Conservation (phyloP, 345 rosid genomes). For the Aquilaria yunnanensis region DNA sequence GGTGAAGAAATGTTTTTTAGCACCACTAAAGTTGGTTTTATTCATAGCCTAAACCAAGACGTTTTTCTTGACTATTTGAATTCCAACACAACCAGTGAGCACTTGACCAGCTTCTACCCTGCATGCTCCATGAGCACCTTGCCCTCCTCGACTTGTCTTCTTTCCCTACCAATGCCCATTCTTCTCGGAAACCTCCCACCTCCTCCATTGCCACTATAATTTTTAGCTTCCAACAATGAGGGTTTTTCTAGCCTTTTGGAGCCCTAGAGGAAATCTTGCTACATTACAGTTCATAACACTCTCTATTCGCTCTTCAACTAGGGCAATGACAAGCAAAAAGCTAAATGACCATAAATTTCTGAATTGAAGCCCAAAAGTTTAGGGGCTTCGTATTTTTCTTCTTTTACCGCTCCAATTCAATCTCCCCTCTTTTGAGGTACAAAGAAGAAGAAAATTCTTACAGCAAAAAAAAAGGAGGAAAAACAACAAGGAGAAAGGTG, state of each 20-base stretch:
- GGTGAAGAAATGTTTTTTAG: no score
- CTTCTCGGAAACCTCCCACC: constrained; percentile 61
- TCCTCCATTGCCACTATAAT: constrained; percentile 42
- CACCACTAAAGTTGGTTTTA: no score
- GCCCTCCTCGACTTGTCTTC: constrained; percentile 53
- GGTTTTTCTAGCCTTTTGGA: constrained; percentile 73
- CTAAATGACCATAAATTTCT: constrained; percentile 19
- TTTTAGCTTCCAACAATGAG: constrained; percentile 85
- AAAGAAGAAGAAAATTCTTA: constrained; percentile 46
- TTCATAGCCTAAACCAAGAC: no score
- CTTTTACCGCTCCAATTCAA: constrained; percentile 21
- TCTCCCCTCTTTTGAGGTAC: constrained; percentile 21
- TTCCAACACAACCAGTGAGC: constrained; percentile 21
- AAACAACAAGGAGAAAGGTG: constrained; percentile 18
- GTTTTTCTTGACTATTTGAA: no score
- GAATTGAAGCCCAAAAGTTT: constrained; percentile 36
- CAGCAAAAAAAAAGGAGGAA: constrained; percentile 29
- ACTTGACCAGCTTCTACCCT: constrained; percentile 91
- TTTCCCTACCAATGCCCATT: constrained; percentile 18
- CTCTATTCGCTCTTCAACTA: constrained; percentile 68
- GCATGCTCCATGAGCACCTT: constrained; percentile 94
- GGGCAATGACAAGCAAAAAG: constrained; percentile 42
- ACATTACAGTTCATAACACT: constrained; percentile 80
- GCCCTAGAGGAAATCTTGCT: constrained; percentile 96
- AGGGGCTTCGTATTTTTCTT: constrained; percentile 19